These are phyloP conservation scores for Sugiyamaella floridensis DNA, from an alignment of 805 yeast genomes.

Conservation along the genomic window DNA sequence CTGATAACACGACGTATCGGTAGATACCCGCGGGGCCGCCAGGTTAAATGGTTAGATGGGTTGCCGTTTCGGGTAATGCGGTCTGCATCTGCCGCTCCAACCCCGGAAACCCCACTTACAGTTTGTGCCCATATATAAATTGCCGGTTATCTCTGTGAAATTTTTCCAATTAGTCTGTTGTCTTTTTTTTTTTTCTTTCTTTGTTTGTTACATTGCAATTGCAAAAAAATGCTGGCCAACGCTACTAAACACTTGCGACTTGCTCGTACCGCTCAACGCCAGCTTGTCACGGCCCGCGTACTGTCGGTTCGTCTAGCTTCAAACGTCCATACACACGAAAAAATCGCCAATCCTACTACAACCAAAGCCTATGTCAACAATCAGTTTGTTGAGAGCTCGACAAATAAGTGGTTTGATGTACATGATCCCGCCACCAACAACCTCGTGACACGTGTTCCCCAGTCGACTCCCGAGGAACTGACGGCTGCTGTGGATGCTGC, in stretches of 20 bases:
- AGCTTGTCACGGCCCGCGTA: neutral
- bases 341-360: constrained; percentile 28
- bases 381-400: constrained; percentile 42
- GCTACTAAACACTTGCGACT: neutral
- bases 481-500: constrained; percentile 61
- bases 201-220: neutral
- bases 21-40: too few species aligned
- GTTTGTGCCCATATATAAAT: too few species aligned
- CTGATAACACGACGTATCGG: too few species aligned
- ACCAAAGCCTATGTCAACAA: constrained; percentile 39
- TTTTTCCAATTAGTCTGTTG: neutral
- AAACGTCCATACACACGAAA: constrained; percentile 21
- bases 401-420: constrained; percentile 57
- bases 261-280: neutral
- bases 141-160: neutral
- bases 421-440: constrained; percentile 70
- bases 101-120: neutral
- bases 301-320: neutral
- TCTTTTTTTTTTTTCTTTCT: too few species aligned
- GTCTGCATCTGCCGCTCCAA: neutral
- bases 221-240: neutral
- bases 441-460: constrained; percentile 64
- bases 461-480: constrained; percentile 59
- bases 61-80: neutral
- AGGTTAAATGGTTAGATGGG: neutral